Base-by-base conservation (phyloP, 257 asterid genomes). In the Plantago major region DNA sequence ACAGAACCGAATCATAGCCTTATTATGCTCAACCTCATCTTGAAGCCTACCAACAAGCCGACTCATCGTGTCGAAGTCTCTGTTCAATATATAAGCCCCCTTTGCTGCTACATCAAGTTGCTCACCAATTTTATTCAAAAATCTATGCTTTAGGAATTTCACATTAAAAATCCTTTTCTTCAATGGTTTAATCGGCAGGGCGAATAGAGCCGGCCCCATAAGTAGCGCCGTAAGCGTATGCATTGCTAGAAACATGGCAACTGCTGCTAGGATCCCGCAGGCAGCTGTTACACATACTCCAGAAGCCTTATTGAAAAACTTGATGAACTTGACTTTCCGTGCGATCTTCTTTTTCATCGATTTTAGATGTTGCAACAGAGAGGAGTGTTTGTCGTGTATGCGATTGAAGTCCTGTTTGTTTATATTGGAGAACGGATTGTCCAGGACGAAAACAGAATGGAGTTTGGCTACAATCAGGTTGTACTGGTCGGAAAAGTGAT, bases 41-140 rank as follows among this genome's bases (percentile, higher is more conserved):
- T 77, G 78, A 2, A 88, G 65, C 63, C 95, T 63, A 0, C 56
- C 60, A 37, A 88, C 89, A 13, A 85, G 88, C 51, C 90, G 69
- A 33, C 96, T 74, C 68, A 90, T 85, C 46, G 91, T 88, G 55
- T 90, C 95, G 66, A 90, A 90, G 52, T 90, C 96, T 63, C 91
- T 71, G n/a, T 81, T 78, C 82, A 90, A 28, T 0, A 90, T 83
- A n/a, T 88, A 90, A 0, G 92, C 77, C 5, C 98, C 96, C 59
- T 90, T 90, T 1, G 92, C 85, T 5, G 98, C 98, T 37, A 77
- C 86, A 42, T 90, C 96, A 10, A 90, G 83, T 48, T 83, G 96
- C 17, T 79, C 85, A 3, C 76, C 80, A 38, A 49, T 38, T 53
- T 55, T 67, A 37, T 74, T 77, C 57, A 81, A 18, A 6, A 70